Evolutionary conservation across 1,284 basidiomycete genomes (phyloP).

Genomic region (Boletus semigastroideus): DNA sequence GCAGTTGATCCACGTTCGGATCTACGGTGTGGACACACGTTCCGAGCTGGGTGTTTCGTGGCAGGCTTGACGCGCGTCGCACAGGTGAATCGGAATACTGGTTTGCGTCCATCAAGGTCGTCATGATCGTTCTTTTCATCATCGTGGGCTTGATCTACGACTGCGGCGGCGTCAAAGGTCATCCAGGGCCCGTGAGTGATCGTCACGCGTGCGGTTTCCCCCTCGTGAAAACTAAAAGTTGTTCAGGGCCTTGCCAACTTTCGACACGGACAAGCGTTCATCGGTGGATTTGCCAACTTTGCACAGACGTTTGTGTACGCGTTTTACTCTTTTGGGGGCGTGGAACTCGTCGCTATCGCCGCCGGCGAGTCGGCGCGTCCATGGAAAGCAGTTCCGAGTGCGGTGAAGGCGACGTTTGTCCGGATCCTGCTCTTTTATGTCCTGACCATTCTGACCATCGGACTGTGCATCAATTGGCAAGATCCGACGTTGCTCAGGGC

Average conservation of each 20-base stretch:
- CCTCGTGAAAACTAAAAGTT: not conserved
- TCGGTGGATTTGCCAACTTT: slow-evolving; percentile 52
- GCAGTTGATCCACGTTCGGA: slow-evolving; percentile 46
- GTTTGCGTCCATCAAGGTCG: slow-evolving; percentile 53
- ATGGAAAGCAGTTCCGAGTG: slow-evolving; percentile 60
- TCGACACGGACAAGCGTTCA: slow-evolving; percentile 48
- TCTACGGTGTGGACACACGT: slow-evolving; percentile 41
- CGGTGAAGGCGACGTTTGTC: slow-evolving; percentile 69
- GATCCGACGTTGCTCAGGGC: slow-evolving; percentile 49
- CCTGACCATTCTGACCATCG: slow-evolving; percentile 55
- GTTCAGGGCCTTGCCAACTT: slow-evolving; percentile 52
- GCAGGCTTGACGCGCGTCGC: not conserved
- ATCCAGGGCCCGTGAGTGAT: slow-evolving; percentile 47
- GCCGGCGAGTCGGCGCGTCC: slow-evolving; percentile 62
- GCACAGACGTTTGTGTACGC: slow-evolving; percentile 56
- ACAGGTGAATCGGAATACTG: slow-evolving; percentile 55
- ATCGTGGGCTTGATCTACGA: slow-evolving; percentile 55
- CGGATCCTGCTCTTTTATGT: slow-evolving; percentile 65
- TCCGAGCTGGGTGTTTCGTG: not conserved
- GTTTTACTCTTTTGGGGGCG: slow-evolving; percentile 74
- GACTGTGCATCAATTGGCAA: slow-evolving; percentile 52
- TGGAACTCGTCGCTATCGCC: slow-evolving; percentile 68
- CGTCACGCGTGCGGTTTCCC: not conserved
- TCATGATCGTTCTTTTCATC: slow-evolving; percentile 54
- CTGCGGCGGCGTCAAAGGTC: slow-evolving; percentile 55